Evolutionary conservation across 2,329 filamentous ascomycete species (phyloP).

Genomic region (Trichophyton verrucosum): DNA sequence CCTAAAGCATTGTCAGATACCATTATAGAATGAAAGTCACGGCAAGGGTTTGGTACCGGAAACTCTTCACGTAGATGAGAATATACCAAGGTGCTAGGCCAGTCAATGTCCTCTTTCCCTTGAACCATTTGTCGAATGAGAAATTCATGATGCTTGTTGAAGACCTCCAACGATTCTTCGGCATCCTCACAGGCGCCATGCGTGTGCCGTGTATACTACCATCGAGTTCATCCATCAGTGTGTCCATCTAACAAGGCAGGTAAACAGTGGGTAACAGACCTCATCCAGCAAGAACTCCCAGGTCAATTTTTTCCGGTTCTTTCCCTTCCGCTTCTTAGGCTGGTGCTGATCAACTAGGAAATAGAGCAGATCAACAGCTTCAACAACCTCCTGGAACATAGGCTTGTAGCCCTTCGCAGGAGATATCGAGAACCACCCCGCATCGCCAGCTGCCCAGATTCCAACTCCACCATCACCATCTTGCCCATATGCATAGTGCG

Average conservation of each 20-base stretch:
- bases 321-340: constrained; percentile 26
- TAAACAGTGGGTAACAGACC: constrained; percentile 17
- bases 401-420: constrained; percentile 42
- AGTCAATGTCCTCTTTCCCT: constrained; percentile 33
- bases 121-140: constrained; percentile 37
- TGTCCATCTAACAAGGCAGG: background rate
- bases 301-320: constrained; percentile 25
- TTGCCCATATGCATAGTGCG: constrained; percentile 38
- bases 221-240: background rate
- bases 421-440: constrained; percentile 50
- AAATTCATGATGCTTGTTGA: constrained; percentile 35
- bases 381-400: constrained; percentile 44
- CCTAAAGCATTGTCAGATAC: constrained; percentile 1
- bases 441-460: constrained; percentile 50
- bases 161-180: constrained; percentile 36
- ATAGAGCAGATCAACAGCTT: constrained; percentile 49
- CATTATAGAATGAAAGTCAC: background rate
- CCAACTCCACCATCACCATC: constrained; percentile 44
- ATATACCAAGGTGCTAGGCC: constrained; percentile 34
- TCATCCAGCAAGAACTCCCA: constrained; percentile 31
- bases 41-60: constrained; percentile 20
- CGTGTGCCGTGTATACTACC: constrained; percentile 32
- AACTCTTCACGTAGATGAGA: constrained; percentile 34
- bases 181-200: constrained; percentile 32
- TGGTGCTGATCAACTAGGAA: constrained; percentile 48